phyloP scores from a whole-genome alignment of 768 basidiomycete species.

The Coprinopsis sp. region DNA sequence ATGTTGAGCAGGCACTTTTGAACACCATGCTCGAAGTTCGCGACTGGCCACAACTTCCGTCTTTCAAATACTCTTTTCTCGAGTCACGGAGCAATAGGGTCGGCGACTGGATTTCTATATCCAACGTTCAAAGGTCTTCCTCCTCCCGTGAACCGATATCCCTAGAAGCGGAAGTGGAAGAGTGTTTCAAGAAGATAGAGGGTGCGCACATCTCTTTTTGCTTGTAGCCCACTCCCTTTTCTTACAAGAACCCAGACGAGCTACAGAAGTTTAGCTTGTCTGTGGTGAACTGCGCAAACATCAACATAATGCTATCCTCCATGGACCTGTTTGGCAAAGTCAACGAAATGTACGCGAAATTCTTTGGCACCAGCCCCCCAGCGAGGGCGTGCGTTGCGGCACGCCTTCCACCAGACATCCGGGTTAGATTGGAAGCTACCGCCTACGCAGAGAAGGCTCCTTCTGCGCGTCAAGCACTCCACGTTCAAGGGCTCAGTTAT shows the following conservation, averaged over 20 bases:
- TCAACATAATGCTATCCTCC: slow-evolving; percentile 78
- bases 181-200: slow-evolving; percentile 62
- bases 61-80: not conserved
- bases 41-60: no score
- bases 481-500: slow-evolving; percentile 94
- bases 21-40: not conserved
- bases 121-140: slow-evolving; percentile 43
- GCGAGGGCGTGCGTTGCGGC: slow-evolving; percentile 92
- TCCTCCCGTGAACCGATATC: slow-evolving; percentile 16
- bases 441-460: slow-evolving; percentile 48
- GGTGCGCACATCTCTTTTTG: slow-evolving; percentile 36
- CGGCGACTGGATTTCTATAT: slow-evolving; percentile 67
- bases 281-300: slow-evolving; percentile 60
- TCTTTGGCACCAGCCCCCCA: slow-evolving; percentile 89
- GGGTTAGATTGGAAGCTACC: slow-evolving; percentile 74
- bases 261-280: slow-evolving; percentile 45
- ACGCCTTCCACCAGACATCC: slow-evolving; percentile 51
- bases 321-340: slow-evolving; percentile 76
- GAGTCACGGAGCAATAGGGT: slow-evolving; percentile 22
- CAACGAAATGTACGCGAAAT: slow-evolving; percentile 74
- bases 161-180: slow-evolving; percentile 69
- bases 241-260: no score
- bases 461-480: slow-evolving; percentile 65
- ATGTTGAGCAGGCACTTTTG: slow-evolving; percentile 20
- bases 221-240: slow-evolving; percentile 1